Conservation (phyloP, 768 basidiomycete species). For the Bullera alba region DNA sequence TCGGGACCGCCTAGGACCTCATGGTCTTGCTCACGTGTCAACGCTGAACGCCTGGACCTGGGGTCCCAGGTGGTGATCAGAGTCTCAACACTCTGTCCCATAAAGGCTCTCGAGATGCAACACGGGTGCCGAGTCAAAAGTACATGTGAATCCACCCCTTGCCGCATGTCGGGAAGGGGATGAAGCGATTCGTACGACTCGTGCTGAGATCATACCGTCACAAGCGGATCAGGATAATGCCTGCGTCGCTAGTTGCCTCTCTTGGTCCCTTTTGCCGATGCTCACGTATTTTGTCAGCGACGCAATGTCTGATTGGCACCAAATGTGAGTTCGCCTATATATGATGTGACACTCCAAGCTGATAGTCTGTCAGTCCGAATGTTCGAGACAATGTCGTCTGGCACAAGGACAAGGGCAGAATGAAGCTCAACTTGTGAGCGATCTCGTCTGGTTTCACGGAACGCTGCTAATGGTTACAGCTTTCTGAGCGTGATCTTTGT, state of each 20-base stretch:
- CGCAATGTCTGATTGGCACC: conserved; percentile 24
- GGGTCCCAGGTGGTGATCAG: too few species aligned
- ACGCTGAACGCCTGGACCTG: too few species aligned
- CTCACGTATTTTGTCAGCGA: conserved; percentile 20
- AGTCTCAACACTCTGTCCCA: not conserved
- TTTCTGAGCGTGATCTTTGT: conserved; percentile 46
- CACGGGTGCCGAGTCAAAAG: conserved; percentile 28
- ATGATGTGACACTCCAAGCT: not conserved
- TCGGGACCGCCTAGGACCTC: too few species aligned
- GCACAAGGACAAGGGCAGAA: conserved; percentile 42
- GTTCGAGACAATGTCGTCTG: conserved; percentile 41
- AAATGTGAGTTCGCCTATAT: conserved; percentile 22
- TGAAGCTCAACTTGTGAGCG: conserved; percentile 47
- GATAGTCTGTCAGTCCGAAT: conserved; percentile 35
- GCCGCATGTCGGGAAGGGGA: too few species aligned
- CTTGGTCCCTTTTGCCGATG: conserved; percentile 11
- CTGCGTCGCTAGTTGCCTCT: conserved; percentile 46
- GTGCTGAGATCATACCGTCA: conserved; percentile 49
- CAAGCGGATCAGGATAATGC: conserved; percentile 48
- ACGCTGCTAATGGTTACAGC: conserved; percentile 14
- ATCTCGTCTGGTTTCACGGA: not conserved
- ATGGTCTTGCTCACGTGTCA: too few species aligned
- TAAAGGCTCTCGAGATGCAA: conserved; percentile 10
- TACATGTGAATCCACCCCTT: conserved; percentile 1
- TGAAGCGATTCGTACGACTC: too few species aligned